Evolutionary conservation across 495 filamentous ascomycete species (phyloP).

Genomic region (Aspergillus diversus): DNA sequence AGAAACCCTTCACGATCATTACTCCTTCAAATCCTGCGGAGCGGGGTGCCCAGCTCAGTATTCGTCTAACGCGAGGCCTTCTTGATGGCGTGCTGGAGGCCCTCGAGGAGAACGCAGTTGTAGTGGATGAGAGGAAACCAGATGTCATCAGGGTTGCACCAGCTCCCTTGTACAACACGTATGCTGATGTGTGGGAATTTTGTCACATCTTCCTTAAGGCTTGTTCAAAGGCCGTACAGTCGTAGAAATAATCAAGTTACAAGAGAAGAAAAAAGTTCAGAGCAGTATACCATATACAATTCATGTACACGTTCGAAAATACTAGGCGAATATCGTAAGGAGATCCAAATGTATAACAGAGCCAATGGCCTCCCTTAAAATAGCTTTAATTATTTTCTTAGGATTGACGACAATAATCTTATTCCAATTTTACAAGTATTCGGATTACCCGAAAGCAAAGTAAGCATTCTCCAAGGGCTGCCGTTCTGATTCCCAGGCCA

Average conservation of each 20-base stretch:
- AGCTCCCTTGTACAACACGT: conserved; percentile 87
- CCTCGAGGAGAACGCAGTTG: conserved; percentile 69
- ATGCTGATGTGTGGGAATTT: conserved; percentile 78
- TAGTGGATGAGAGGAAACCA: conserved; percentile 88
- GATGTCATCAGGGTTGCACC: conserved; percentile 94
- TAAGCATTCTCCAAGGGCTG: conserved; percentile 72
- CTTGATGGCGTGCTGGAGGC: conserved; percentile 69
- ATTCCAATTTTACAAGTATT: neutral
- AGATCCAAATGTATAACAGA: neutral
- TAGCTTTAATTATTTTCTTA: neutral
- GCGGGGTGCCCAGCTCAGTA: conserved; percentile 85
- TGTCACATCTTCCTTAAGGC: conserved; percentile 54
- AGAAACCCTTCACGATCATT: conserved; percentile 70
- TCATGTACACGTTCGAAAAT: too few relatives aligned
- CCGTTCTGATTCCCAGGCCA: conserved; percentile 88
- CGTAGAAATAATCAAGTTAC: conserved; percentile 14
- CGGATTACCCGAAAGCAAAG: conserved; percentile 47
- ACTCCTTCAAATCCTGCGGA: conserved; percentile 73
- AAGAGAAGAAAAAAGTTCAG: neutral
- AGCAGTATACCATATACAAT: too few relatives aligned
- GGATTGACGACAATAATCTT: too few relatives aligned
- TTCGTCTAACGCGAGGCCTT: conserved; percentile 67
- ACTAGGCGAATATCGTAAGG: too few relatives aligned
- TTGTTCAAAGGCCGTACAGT: conserved; percentile 38
- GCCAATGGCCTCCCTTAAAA: neutral